Percentiles rank a stretch among this genome's conserved stretches.
phyloP scores from a whole-genome alignment of 1,284 basidiomycete genomes.

The Sporisorium reilianum region DNA sequence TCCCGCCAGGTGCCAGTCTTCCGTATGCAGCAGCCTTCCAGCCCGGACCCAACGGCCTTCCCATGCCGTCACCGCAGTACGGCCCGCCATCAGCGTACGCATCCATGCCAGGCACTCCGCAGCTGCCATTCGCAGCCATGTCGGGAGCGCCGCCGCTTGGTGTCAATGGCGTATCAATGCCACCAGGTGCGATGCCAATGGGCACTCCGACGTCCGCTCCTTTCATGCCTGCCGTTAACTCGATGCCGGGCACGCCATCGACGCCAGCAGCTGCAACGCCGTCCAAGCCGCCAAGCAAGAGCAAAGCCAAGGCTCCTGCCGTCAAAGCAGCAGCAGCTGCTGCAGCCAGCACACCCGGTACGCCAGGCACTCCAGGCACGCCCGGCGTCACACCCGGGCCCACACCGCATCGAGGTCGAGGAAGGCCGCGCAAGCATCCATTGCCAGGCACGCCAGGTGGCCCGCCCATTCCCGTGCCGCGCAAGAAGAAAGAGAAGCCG shows the following conservation, averaged over 20 bases:
- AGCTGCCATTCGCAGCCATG: conserved; percentile 9
- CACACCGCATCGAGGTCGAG: conserved; percentile 44
- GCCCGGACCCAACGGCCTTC: conserved; percentile 21
- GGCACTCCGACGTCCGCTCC: conserved; percentile 15
- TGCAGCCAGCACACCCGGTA: conserved; percentile 8
- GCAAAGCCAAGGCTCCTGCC: conserved; percentile 22
- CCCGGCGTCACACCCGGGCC: conserved; percentile 38
- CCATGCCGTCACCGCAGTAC: conserved; percentile 20
- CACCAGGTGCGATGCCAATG: conserved; percentile 9
- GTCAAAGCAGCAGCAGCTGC: conserved; percentile 16
- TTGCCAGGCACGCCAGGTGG: conserved; percentile 47
- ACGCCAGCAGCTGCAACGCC: conserved; percentile 29
- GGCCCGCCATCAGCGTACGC: conserved; percentile 13
- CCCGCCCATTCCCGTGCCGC: conserved; percentile 27
- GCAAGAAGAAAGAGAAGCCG: conserved; percentile 49
- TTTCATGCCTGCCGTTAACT: conserved; percentile 9
- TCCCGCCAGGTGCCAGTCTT: conserved; percentile 16
- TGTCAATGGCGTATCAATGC: conserved; percentile 24
- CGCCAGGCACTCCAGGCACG: conserved; percentile 23
- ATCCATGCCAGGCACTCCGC: conserved; percentile 24
- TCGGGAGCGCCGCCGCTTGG: conserved; percentile 5
- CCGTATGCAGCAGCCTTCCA: conserved; percentile 12
- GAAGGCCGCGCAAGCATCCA: conserved; percentile 50
- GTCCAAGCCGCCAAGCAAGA: conserved; percentile 24
- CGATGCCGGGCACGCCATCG: conserved; percentile 26